These are phyloP conservation scores for Phytomonas sp. DNA, from an alignment of 208 protist species.

Conservation along the genomic window DNA sequence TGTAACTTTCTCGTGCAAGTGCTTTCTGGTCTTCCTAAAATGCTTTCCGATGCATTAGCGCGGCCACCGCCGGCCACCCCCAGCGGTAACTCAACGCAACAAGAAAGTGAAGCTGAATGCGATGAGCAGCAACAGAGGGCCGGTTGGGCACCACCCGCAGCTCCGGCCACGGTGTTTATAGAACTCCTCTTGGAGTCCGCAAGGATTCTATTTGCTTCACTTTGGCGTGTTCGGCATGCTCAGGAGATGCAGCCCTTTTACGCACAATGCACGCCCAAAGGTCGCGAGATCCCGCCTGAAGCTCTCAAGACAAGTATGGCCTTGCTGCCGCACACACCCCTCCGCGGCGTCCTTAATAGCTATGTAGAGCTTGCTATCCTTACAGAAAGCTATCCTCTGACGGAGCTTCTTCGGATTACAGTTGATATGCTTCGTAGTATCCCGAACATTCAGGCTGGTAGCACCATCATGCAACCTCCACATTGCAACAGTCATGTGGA, in stretches of 20 bases:
- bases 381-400: constrained; percentile 17
- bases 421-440: constrained; percentile 49
- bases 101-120: constrained; percentile 10
- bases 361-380: constrained; percentile 54
- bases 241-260: constrained; percentile 53
- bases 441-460: constrained; percentile 31
- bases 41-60: constrained; percentile 26
- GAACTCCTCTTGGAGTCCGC: constrained; percentile 40
- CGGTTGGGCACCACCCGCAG: constrained; percentile 25
- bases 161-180: constrained; percentile 28
- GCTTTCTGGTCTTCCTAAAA: constrained; percentile 62
- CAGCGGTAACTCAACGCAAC: background rate
- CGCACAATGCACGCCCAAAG: constrained; percentile 18
- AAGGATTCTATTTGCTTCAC: constrained; percentile 45
- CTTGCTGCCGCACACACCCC: constrained; percentile 61
- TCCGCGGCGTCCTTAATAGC: constrained; percentile 75
- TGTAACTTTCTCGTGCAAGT: constrained; percentile 47
- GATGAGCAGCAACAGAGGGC: constrained; percentile 9
- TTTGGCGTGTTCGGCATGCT: constrained; percentile 72
- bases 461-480: constrained; percentile 7
- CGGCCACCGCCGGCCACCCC: background rate
- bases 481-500: background rate
- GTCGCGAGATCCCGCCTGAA: constrained; percentile 17
- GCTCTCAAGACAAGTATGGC: constrained; percentile 24
- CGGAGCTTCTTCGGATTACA: constrained; percentile 26